phyloP scores from a whole-genome alignment of 805 yeast genomes.

The Lachancea fermentati region DNA sequence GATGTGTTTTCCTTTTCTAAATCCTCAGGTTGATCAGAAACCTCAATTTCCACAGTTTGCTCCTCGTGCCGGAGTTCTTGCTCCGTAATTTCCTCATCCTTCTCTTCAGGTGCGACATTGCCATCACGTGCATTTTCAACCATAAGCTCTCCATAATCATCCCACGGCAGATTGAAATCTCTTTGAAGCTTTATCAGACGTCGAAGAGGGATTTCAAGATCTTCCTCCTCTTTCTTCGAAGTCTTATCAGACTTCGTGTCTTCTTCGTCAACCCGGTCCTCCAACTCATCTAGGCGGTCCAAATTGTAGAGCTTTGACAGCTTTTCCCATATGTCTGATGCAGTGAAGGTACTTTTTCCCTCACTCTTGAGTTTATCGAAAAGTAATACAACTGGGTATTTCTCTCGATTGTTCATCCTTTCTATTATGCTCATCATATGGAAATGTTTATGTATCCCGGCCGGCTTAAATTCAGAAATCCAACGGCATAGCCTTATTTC shows the following conservation, averaged over 20 bases:
- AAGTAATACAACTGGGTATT: slow-evolving; percentile 32
- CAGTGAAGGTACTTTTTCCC: slow-evolving; percentile 34
- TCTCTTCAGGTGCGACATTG: slow-evolving; percentile 1
- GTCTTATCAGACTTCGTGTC: slow-evolving; percentile 10
- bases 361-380: slow-evolving; percentile 12
- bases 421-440: slow-evolving; percentile 35
- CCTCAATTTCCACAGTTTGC: background rate
- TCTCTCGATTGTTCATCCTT: slow-evolving; percentile 37
- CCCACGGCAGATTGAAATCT: slow-evolving; percentile 41
- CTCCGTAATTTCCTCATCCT: slow-evolving; percentile 3
- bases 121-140: slow-evolving; percentile 32
- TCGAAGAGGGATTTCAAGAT: slow-evolving; percentile 8
- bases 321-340: slow-evolving; percentile 53
- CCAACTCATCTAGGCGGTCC: slow-evolving; percentile 51
- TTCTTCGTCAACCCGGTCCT: slow-evolving; percentile 24
- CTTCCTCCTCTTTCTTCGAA: slow-evolving; percentile 10
- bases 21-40: slow-evolving; percentile 1
- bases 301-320: slow-evolving; percentile 50
- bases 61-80: background rate
- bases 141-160: slow-evolving; percentile 40
- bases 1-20: background rate
- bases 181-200: slow-evolving; percentile 7
- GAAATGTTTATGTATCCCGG: slow-evolving; percentile 46
- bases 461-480: slow-evolving; percentile 62
- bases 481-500: slow-evolving; percentile 58